Evolutionary conservation across 495 filamentous ascomycete genomes (phyloP).

Genomic region (Cetradonia linearis): DNA sequence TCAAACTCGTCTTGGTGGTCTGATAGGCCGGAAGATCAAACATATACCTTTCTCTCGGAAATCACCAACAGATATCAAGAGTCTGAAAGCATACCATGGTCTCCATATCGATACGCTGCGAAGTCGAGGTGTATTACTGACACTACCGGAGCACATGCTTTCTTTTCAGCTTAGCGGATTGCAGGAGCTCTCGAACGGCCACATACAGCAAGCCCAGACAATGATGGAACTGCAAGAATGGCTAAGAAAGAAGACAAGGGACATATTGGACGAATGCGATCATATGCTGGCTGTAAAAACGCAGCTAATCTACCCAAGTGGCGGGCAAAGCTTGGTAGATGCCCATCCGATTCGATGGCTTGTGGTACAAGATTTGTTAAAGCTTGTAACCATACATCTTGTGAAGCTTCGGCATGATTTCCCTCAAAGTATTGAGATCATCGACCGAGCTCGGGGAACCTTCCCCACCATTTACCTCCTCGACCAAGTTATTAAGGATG

Average conservation of each 20-base stretch:
- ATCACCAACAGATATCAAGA: conserved; percentile 26
- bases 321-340: conserved; percentile 44
- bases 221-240: conserved; percentile 37
- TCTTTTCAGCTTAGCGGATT: conserved; percentile 58
- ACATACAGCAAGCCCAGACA: conserved; percentile 22
- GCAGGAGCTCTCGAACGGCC: conserved; percentile 35
- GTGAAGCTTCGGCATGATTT: conserved; percentile 21
- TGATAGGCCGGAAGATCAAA: conserved; percentile 50
- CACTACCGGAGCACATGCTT: conserved; percentile 60
- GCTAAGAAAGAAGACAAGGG: conserved; percentile 35
- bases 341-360: conserved; percentile 50
- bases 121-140: conserved; percentile 44
- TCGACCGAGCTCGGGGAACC: conserved; percentile 22
- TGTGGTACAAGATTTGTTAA: conserved; percentile 45
- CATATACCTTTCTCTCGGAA: conserved; percentile 53
- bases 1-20: conserved; percentile 45
- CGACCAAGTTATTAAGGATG: conserved; percentile 27
- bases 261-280: conserved; percentile 59
- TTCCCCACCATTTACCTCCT: conserved; percentile 41
- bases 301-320: conserved; percentile 60
- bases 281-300: conserved; percentile 52
- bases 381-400: conserved; percentile 31
- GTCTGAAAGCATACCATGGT: conserved; percentile 27
- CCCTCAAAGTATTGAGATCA: conserved; percentile 34
- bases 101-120: conserved; percentile 40